Evolutionary conservation across 768 basidiomycete genomes (phyloP).

Genomic region (Rhizopogon roseolus): DNA sequence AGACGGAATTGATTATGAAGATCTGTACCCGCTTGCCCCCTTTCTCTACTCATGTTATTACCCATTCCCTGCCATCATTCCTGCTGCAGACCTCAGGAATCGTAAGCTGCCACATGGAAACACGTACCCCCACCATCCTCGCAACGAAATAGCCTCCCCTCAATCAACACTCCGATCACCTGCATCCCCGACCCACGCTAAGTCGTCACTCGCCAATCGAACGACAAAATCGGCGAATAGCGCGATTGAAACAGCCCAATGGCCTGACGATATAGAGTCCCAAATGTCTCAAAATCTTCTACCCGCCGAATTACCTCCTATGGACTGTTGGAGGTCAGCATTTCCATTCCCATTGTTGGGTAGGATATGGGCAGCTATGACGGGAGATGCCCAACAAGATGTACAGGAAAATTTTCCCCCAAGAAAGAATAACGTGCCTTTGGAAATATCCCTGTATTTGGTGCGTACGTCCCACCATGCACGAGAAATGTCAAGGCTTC

Average conservation of each 20-base stretch:
- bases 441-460: conserved; percentile 66
- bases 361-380: neutral
- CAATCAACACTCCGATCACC: neutral
- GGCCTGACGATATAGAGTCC: neutral
- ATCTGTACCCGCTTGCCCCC: conserved; percentile 65
- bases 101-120: neutral
- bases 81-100: conserved; percentile 8
- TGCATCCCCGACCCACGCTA: neutral
- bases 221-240: neutral
- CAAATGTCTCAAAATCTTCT: neutral
- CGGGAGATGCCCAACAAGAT: neutral
- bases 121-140: no score
- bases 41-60: conserved; percentile 57
- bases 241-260: neutral
- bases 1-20: conserved; percentile 31
- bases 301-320: neutral
- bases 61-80: conserved; percentile 48
- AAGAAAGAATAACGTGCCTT: conserved; percentile 50
- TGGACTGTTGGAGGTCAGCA: neutral
- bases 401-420: no score
- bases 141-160: no score
- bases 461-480: conserved; percentile 28
- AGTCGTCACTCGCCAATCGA: neutral
- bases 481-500: neutral
- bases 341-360: neutral